Evolutionary conservation across 441 rosid genomes (phyloP).

Genomic region (Melastoma candidum): DNA sequence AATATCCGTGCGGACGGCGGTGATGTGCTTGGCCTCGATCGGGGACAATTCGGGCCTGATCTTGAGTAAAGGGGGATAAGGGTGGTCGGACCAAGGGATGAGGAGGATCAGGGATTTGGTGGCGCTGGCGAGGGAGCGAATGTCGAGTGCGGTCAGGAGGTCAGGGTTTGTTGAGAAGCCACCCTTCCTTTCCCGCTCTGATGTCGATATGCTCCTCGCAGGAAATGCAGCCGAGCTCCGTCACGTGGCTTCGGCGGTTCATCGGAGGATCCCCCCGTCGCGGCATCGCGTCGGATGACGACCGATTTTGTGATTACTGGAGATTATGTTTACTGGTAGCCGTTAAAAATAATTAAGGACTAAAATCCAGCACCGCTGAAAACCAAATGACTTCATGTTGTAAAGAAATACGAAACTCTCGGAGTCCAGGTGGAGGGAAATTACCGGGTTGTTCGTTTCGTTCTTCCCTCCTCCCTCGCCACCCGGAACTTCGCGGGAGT

Average conservation of each 20-base stretch:
- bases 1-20: slow-evolving; percentile 57
- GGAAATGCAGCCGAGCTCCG: slow-evolving; percentile 81
- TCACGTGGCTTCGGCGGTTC: slow-evolving; percentile 53
- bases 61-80: slow-evolving; percentile 40
- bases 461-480: no score
- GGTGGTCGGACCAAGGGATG: slow-evolving; percentile 50
- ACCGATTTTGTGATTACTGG: no score
- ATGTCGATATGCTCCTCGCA: slow-evolving; percentile 62
- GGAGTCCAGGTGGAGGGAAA: no score
- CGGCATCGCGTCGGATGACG: not conserved
- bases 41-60: slow-evolving; percentile 85
- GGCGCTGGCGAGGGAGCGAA: slow-evolving; percentile 63
- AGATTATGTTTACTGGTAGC: no score
- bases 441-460: no score
- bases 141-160: slow-evolving; percentile 60
- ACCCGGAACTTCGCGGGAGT: no score
- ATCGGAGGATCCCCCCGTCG: slow-evolving; percentile 13
- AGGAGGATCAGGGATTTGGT: slow-evolving; percentile 43
- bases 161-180: slow-evolving; percentile 57
- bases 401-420: no score
- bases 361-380: no score
- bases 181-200: slow-evolving; percentile 89
- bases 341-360: no score
- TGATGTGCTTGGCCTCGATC: slow-evolving; percentile 52
- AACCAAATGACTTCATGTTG: no score